These are phyloP conservation scores for Pseudopithomyces chartarum DNA, from an alignment of 2,329 filamentous ascomycete genomes.

Conservation along the genomic window DNA sequence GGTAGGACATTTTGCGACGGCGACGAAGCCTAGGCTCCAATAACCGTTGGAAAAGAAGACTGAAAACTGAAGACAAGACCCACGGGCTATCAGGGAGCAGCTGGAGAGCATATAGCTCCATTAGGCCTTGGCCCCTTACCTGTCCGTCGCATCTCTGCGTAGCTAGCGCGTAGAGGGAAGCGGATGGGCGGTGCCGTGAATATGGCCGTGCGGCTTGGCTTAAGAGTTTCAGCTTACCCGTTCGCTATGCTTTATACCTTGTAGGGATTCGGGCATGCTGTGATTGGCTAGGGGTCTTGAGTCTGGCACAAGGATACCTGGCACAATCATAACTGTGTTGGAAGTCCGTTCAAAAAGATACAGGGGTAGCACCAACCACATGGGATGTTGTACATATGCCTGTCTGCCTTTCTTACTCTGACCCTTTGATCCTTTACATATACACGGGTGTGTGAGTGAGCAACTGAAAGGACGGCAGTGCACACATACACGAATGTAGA, in stretches of 20 bases:
- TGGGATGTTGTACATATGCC: too few relatives aligned
- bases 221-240: conserved; percentile 3
- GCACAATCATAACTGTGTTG: not conserved
- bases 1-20: not conserved
- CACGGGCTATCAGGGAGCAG: not conserved
- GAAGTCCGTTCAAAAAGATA: too few relatives aligned
- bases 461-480: not conserved
- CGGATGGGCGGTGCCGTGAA: not conserved
- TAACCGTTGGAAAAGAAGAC: not conserved
- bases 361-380: too few relatives aligned
- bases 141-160: not conserved
- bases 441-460: not conserved
- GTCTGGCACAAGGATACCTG: not conserved
- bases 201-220: not conserved
- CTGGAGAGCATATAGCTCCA: conserved; percentile 1
- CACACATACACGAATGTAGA: not conserved
- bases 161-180: not conserved
- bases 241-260: not conserved
- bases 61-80: not conserved
- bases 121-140: not conserved
- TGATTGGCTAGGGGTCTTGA: not conserved
- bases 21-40: not conserved
- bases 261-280: not conserved
- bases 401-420: too few relatives aligned
- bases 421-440: too few relatives aligned